Conservation (phyloP, 257 asterid genomes). For the Plantago elongata region DNA sequence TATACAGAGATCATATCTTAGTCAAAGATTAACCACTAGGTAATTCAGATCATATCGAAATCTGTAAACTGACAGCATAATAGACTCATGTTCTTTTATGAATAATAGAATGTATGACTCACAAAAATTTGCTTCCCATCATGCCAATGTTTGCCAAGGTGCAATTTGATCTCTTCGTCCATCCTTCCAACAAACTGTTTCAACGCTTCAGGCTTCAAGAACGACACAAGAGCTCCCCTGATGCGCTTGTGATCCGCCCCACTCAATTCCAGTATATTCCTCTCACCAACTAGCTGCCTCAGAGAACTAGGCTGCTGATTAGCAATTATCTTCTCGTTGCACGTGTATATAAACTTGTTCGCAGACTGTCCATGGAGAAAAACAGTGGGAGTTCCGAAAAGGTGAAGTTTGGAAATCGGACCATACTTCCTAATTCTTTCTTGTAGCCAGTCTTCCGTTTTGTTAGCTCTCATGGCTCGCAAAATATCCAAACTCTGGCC, state of each 20-base stretch:
- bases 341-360: constrained; percentile 22
- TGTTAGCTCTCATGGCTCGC: constrained; percentile 19
- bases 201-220: constrained; percentile 21
- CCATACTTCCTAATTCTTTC: constrained; percentile 15
- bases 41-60: too few species aligned
- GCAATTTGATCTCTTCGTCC: constrained; percentile 11
- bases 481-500: constrained; percentile 19
- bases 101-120: background rate
- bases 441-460: constrained; percentile 12
- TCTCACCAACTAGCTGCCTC: constrained; percentile 19
- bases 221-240: constrained; percentile 19
- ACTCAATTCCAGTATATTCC: constrained; percentile 20
- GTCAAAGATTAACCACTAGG: too few species aligned
- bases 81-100: background rate
- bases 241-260: constrained; percentile 23
- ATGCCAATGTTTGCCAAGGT: constrained; percentile 1
- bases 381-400: constrained; percentile 22
- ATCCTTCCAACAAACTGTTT: constrained; percentile 17
- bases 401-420: constrained; percentile 18
- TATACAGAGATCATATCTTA: background rate
- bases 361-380: constrained; percentile 19
- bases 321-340: background rate
- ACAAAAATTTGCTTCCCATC: background rate
- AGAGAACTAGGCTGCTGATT: constrained; percentile 16
- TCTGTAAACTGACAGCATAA: background rate